Evolutionary conservation across 1,284 basidiomycete genomes (phyloP).

Genomic region (Psilocybe mexicana): DNA sequence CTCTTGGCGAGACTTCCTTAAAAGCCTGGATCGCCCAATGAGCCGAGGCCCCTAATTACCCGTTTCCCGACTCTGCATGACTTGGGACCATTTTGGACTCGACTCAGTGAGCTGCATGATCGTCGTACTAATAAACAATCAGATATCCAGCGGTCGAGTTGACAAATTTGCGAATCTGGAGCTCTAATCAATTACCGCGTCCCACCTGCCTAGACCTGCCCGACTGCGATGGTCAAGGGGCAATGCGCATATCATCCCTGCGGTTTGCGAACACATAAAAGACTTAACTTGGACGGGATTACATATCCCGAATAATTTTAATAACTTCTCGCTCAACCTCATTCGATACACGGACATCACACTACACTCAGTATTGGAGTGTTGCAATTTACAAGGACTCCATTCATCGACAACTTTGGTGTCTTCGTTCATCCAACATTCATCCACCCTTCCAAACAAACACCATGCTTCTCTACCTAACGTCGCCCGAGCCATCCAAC

Average conservation of each 20-base stretch:
- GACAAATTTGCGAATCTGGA: neutral
- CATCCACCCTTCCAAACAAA: neutral
- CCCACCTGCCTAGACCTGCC: neutral
- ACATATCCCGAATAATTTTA: neutral
- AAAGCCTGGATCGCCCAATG: too few relatives aligned
- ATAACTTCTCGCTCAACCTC: too few relatives aligned
- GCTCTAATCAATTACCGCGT: neutral
- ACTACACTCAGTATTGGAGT: too few relatives aligned
- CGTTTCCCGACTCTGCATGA: too few relatives aligned
- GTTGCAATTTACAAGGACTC: too few relatives aligned
- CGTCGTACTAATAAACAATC: neutral
- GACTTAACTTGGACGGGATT: neutral
- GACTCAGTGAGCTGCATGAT: neutral
- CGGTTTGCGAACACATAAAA: neutral
- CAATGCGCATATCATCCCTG: neutral
- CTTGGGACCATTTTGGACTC: too few relatives aligned
- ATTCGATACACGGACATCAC: too few relatives aligned
- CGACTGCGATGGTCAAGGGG: neutral
- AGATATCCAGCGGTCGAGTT: too few relatives aligned
- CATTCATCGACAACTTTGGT: too few relatives aligned
- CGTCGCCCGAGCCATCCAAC: slow-evolving; percentile 22
- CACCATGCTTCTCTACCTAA: slow-evolving; percentile 29
- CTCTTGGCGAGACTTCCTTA: too few relatives aligned
- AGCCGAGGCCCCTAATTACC: too few relatives aligned
- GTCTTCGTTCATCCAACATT: too few relatives aligned